phyloP scores from a whole-genome alignment of 192 early-diverging fungal species.

The Coemansia sp. region DNA sequence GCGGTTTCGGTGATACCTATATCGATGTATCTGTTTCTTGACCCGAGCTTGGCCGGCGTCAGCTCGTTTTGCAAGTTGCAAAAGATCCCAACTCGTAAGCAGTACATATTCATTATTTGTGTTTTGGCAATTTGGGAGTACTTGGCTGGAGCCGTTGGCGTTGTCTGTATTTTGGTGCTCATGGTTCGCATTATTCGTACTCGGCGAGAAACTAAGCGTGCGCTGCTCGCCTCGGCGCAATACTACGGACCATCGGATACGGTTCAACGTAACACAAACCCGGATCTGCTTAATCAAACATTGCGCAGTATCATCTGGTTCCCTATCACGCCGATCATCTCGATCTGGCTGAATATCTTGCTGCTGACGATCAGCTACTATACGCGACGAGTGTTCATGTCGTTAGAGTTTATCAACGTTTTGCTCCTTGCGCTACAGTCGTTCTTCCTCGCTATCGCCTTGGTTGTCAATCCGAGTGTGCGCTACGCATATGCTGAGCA shows the following conservation, averaged over 20 bases:
- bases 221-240: conserved; percentile 8
- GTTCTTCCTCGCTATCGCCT: conserved; percentile 31
- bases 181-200: conserved; percentile 25
- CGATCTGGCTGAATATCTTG: conserved; percentile 39
- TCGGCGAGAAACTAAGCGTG: conserved; percentile 18
- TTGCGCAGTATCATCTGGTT: conserved; percentile 37
- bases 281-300: conserved; percentile 29
- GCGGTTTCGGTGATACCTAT: conserved; percentile 21
- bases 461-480: conserved; percentile 32
- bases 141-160: conserved; percentile 29
- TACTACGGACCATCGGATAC: conserved; percentile 17
- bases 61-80: conserved; percentile 18
- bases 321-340: conserved; percentile 39
- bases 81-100: not conserved
- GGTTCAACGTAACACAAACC: conserved; percentile 1
- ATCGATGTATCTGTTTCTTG: conserved; percentile 17
- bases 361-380: conserved; percentile 33
- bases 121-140: conserved; percentile 29
- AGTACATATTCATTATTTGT: conserved; percentile 20
- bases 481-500: conserved; percentile 4
- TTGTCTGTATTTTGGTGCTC: conserved; percentile 18
- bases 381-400: conserved; percentile 11
- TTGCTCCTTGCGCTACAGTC: conserved; percentile 39
- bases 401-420: conserved; percentile 32
- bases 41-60: not conserved